Evolutionary conservation across 2,329 filamentous ascomycete species (phyloP), one percentile per base, ranked within the genome.

Genomic region (Mycocentrospora acerina): DNA sequence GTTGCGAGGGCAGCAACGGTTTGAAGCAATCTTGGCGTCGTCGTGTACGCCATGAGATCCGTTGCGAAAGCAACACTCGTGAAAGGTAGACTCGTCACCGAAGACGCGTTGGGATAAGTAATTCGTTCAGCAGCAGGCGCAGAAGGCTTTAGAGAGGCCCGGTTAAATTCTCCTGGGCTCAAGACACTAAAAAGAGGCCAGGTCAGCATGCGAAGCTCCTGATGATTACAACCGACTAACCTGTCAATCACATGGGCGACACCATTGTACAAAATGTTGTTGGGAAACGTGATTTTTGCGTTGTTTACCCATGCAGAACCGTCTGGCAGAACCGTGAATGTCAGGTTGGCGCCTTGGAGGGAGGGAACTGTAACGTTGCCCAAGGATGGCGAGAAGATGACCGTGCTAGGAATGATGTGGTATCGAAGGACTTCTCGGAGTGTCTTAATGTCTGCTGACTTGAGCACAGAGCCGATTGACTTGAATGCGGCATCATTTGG

Each of bases 401-500:
- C 53, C 22, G 48, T 57, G 14, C 50, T 52, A 22, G 57, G 55
- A 13, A 60, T 57, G 22, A 59, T 46, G 36, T 60, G 57, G 48
- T 57, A 55, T 8, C 42, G 36, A n/a, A 60, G 55, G 10, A 58
- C 57, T 2, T 51, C 40, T 35, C 48, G 50, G 2, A 60, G 40
- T 4, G 53, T 59, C 4, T 35, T 30, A 9, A 48, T n/a, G 24
- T 58, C 47, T 5, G 46, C 53, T 2, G 44, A 35, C 14, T 40
- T 40, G 2, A 60, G 40, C 12, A 57, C 47, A 3, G 57, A 59
- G 33, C 55, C 57, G 19, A 81, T 73, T 60, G 76, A 76, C 29
- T 83, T 78, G 56, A 95, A 90, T 0, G 88, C 89, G 31, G 74
- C 71, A 63, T 95, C 80, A 1, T 79, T 81, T 0, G 90, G 90